A percentile compares a stretch with the other conserved stretches of the same genome.
phyloP scores from a whole-genome alignment of 345 rosid genomes.

The Boechera divaricarpa region DNA sequence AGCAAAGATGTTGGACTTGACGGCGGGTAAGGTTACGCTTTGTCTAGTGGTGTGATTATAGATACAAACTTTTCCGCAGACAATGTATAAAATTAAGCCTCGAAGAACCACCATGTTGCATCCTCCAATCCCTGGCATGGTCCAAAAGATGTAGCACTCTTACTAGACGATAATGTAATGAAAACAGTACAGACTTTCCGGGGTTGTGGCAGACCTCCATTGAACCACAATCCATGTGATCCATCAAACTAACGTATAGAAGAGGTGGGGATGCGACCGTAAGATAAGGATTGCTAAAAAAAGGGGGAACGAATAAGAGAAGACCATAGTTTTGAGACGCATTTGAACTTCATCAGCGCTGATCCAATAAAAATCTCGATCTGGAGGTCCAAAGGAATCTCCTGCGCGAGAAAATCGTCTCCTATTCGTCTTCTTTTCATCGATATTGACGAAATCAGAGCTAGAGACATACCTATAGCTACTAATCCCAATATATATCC shows the following conservation, averaged over 20 bases:
- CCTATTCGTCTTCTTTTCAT: not conserved
- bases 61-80: not conserved
- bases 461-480: not conserved
- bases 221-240: not conserved
- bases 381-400: not conserved
- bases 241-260: not conserved
- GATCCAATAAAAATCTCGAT: not conserved
- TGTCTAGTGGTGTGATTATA: conserved; percentile 8
- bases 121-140: not conserved
- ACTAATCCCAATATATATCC: too few relatives aligned
- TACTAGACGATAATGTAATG: not conserved
- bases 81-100: not conserved
- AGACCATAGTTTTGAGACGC: conserved; percentile 6
- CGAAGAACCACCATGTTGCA: not conserved
- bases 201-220: not conserved
- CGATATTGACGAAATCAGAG: not conserved
- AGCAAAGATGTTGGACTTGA: not conserved
- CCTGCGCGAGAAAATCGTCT: not conserved
- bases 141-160: not conserved
- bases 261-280: not conserved
- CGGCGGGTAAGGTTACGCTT: not conserved
- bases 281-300: not conserved
- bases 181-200: not conserved
- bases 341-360: conserved; percentile 18
- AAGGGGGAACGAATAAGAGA: not conserved